phyloP scores from a whole-genome alignment of 495 filamentous ascomycete species.

The Hypoxylon lenormandii region DNA sequence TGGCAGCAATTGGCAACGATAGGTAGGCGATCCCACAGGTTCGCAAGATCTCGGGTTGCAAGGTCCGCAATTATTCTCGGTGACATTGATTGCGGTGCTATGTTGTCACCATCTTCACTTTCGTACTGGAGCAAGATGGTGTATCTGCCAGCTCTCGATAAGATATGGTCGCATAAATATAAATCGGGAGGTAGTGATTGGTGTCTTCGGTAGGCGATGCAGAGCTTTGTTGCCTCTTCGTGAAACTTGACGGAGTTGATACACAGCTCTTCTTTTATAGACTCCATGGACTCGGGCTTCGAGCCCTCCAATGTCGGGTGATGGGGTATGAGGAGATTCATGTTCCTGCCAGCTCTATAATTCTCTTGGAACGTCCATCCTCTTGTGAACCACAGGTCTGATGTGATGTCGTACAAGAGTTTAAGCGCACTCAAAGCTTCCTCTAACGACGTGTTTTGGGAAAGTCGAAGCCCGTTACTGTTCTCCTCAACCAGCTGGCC shows the following conservation, averaged over 20 bases:
- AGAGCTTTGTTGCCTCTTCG: constrained; percentile 37
- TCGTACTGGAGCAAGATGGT: constrained; percentile 23
- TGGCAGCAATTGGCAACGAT: constrained; percentile 51
- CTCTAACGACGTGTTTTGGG: neutral
- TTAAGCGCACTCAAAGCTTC: constrained; percentile 8
- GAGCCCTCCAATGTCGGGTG: neutral
- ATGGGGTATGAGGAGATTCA: constrained; percentile 42
- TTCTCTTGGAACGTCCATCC: constrained; percentile 51
- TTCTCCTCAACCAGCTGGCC: neutral
- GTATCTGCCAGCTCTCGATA: constrained; percentile 38
- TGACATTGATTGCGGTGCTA: constrained; percentile 28
- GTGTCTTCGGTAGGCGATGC: constrained; percentile 1
- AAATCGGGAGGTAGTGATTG: neutral
- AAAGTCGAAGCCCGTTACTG: neutral
- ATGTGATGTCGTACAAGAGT: constrained; percentile 32
- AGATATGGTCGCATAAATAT: constrained; percentile 18
- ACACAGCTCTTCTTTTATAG: constrained; percentile 37
- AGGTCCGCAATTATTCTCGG: constrained; percentile 43
- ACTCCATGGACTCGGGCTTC: constrained; percentile 24
- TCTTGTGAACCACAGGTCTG: constrained; percentile 40
- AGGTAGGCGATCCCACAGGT: constrained; percentile 48
- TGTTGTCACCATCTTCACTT: neutral
- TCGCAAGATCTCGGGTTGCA: constrained; percentile 13
- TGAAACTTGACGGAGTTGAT: constrained; percentile 27
- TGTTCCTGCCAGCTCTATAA: constrained; percentile 28